Conservation (phyloP, 345 rosid genomes). For the Cardiospermum halicacabum region DNA sequence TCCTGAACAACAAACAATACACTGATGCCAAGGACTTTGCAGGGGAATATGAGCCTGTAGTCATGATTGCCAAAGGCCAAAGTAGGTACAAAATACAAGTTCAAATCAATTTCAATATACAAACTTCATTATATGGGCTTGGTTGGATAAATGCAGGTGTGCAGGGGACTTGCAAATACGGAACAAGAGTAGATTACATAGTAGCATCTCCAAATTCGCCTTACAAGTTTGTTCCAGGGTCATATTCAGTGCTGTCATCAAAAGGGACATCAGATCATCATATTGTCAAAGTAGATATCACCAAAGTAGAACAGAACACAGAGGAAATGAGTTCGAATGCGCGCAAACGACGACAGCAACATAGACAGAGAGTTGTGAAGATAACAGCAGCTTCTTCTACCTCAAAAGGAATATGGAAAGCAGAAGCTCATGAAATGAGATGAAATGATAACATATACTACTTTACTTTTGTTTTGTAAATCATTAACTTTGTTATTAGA, state of each 20-base stretch:
- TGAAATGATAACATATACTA: background rate
- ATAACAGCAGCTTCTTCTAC: slow-evolving; percentile 35
- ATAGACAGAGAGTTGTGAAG: slow-evolving; percentile 42
- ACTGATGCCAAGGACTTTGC: slow-evolving; percentile 85
- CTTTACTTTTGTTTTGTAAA: slow-evolving; percentile 10
- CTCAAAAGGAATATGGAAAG: slow-evolving; percentile 58
- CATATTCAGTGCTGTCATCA: slow-evolving; percentile 81
- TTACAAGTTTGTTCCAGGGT: slow-evolving; percentile 74
- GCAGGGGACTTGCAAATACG: slow-evolving; percentile 97
- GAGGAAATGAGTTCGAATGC: slow-evolving; percentile 13
- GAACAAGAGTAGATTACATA: slow-evolving; percentile 87
- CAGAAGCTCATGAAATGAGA: slow-evolving; percentile 18
- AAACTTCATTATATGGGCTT: background rate
- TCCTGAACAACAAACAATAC: slow-evolving; percentile 64
- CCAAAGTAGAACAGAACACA: slow-evolving; percentile 17
- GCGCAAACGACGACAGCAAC: slow-evolving; percentile 26
- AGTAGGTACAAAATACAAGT: slow-evolving; percentile 39
- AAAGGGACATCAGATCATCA: slow-evolving; percentile 98
- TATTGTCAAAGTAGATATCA: slow-evolving; percentile 78
- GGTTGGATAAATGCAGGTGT: slow-evolving; percentile 43
- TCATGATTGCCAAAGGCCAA: slow-evolving; percentile 93
- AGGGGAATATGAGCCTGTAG: slow-evolving; percentile 90
- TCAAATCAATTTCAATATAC: background rate
- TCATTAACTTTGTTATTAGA: background rate
- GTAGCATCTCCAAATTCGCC: slow-evolving; percentile 73